Evolutionary conservation across 1,284 basidiomycete genomes (phyloP).

Genomic region (Puccinia triticina): DNA sequence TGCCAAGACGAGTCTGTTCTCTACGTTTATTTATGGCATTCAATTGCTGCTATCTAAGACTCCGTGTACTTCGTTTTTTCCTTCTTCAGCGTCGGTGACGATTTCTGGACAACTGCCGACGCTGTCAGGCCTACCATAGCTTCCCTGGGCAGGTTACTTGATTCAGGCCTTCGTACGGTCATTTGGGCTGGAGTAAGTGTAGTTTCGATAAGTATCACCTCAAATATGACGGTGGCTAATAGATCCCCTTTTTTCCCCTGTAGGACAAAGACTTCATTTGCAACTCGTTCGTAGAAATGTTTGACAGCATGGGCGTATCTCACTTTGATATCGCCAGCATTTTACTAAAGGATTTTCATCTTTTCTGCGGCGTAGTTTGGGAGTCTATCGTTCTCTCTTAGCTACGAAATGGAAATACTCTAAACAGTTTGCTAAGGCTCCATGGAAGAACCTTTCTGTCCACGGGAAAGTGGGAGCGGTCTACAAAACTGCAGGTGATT

Average conservation of each 20-base stretch:
- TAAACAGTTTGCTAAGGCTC: slow-evolving; percentile 36
- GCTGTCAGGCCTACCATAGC: slow-evolving; percentile 17
- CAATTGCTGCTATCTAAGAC: not conserved
- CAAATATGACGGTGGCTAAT: not conserved
- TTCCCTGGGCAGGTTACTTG: slow-evolving; percentile 34
- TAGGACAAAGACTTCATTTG: slow-evolving; percentile 51
- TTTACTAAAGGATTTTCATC: not conserved
- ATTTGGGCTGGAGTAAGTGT: slow-evolving; percentile 51
- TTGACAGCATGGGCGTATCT: not conserved
- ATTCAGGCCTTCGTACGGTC: slow-evolving; percentile 41
- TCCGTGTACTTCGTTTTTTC: not conserved
- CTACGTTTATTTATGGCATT: not conserved
- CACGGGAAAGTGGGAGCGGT: slow-evolving; percentile 29
- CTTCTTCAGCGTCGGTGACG: slow-evolving; percentile 9
- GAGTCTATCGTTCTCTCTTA: slow-evolving; percentile 35
- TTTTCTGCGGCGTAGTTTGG: not conserved
- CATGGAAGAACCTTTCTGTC: slow-evolving; percentile 40
- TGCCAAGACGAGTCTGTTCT: slow-evolving; percentile 44
- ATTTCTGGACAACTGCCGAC: slow-evolving; percentile 43
- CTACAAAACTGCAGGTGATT: slow-evolving; percentile 45
- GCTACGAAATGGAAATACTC: slow-evolving; percentile 48
- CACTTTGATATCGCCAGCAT: not conserved
- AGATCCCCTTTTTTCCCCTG: not conserved
- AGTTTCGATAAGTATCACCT: not conserved
- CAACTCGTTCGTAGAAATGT: slow-evolving; percentile 37